Percentiles rank a stretch among this genome's conserved stretches.
These are phyloP conservation scores for Shiraia sp. DNA, from an alignment of 2,329 filamentous ascomycete species.

Conservation along the genomic window DNA sequence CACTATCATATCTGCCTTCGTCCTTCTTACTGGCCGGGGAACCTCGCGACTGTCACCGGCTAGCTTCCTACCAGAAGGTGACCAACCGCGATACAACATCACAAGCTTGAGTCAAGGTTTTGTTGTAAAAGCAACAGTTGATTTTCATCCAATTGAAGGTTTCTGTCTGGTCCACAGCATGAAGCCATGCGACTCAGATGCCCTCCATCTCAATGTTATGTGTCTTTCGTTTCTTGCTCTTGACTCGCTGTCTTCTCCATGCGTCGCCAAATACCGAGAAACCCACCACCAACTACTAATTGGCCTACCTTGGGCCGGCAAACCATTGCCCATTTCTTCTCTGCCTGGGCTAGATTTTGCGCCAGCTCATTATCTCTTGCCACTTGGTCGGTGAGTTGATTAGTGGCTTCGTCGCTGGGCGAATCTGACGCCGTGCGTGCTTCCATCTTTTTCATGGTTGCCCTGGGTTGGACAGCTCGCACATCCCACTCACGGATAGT, in stretches of 20 bases:
- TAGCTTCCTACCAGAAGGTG: no score
- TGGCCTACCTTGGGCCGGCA: constrained; percentile 44
- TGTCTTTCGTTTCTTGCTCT: background rate
- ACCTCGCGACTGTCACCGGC: no score
- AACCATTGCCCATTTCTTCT: constrained; percentile 42
- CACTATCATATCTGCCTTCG: no score
- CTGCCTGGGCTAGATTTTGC: constrained; percentile 24
- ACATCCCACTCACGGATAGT: constrained; percentile 68
- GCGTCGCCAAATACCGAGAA: constrained; percentile 42
- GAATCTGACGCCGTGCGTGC: constrained; percentile 12
- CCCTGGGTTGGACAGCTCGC: constrained; percentile 52
- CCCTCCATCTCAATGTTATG: constrained; percentile 1
- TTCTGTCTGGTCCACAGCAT: background rate
- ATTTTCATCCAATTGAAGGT: no score
- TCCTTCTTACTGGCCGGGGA: no score
- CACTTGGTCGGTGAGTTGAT: constrained; percentile 24
- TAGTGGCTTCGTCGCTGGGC: constrained; percentile 11
- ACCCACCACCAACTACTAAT: constrained; percentile 42
- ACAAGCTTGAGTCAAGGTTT: no score
- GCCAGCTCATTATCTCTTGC: constrained; percentile 35
- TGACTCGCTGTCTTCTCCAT: constrained; percentile 25
- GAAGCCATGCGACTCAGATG: background rate
- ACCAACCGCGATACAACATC: no score
- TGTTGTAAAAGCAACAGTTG: no score
- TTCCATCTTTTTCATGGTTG: constrained; percentile 28